Evolutionary conservation across 2,329 filamentous ascomycete species (phyloP).

Genomic region (Colletotrichum higginsianum): DNA sequence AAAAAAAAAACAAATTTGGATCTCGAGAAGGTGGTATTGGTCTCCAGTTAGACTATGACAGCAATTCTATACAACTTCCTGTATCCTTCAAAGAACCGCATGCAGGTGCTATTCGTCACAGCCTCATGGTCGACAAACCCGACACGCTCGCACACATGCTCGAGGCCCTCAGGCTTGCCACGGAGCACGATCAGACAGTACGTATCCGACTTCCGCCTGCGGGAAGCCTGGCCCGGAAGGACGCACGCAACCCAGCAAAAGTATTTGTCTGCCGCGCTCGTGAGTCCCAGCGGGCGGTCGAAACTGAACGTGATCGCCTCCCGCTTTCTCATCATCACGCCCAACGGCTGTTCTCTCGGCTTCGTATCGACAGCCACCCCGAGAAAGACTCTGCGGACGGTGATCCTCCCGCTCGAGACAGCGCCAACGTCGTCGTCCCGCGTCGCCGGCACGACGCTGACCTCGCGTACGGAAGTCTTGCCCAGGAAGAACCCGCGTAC

Average conservation of each 20-base stretch:
- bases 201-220: neutral
- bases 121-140: slow-evolving; percentile 1
- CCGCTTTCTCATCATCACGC: neutral
- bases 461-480: neutral
- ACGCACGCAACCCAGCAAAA: slow-evolving; percentile 13
- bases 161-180: neutral
- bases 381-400: neutral
- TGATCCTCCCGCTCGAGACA: neutral
- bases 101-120: neutral
- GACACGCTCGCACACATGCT: slow-evolving; percentile 2
- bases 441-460: neutral
- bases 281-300: neutral
- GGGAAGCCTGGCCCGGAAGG: neutral
- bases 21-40: no score
- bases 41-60: neutral
- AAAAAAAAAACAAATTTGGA: no score
- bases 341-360: neutral
- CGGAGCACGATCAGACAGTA: slow-evolving; percentile 6
- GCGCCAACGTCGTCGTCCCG: neutral
- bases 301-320: neutral
- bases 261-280: neutral
- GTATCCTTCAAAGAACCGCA: slow-evolving; percentile 7
- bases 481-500: slow-evolving; percentile 1
- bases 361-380: neutral
- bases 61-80: neutral